A percentile compares a stretch with the other conserved stretches of the same genome.
Conservation (phyloP, 1,139 yeast species). For the Hanseniaspora sp. region DNA sequence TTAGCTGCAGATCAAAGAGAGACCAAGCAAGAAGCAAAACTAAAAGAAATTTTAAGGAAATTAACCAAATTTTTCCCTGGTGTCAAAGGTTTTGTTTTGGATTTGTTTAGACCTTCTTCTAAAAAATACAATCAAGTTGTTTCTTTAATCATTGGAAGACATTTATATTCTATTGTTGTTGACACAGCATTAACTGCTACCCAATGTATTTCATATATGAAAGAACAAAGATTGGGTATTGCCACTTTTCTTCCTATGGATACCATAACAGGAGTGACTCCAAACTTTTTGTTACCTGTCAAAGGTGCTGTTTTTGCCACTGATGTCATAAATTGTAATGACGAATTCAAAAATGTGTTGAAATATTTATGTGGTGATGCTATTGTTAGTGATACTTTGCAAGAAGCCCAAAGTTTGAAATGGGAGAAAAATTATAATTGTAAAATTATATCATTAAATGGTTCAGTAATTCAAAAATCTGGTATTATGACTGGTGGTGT, state of each 20-base stretch:
- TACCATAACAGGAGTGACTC: conserved; percentile 49
- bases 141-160: conserved; percentile 66
- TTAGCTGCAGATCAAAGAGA: conserved; percentile 68
- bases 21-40: conserved; percentile 52
- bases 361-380: conserved; percentile 73
- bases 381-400: conserved; percentile 61
- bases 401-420: conserved; percentile 57
- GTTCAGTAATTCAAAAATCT: conserved; percentile 71
- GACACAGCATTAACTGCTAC: conserved; percentile 66
- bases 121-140: conserved; percentile 67
- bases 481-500: conserved; percentile 91
- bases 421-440: conserved; percentile 55
- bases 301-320: conserved; percentile 31
- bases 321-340: conserved; percentile 65
- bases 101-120: conserved; percentile 69
- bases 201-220: conserved; percentile 69
- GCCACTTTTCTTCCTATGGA: conserved; percentile 86
- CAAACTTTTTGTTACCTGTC: conserved; percentile 22
- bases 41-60: conserved; percentile 60
- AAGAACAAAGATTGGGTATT: conserved; percentile 75
- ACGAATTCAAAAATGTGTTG: conserved; percentile 63
- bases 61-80: conserved; percentile 68
- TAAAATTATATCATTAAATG: conserved; percentile 72
- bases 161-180: conserved; percentile 74
- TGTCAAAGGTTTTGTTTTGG: conserved; percentile 69